Evolutionary conservation across 768 basidiomycete genomes (phyloP), one percentile per base, ranked within the genome.

Genomic region (Chalciporus piperatus): DNA sequence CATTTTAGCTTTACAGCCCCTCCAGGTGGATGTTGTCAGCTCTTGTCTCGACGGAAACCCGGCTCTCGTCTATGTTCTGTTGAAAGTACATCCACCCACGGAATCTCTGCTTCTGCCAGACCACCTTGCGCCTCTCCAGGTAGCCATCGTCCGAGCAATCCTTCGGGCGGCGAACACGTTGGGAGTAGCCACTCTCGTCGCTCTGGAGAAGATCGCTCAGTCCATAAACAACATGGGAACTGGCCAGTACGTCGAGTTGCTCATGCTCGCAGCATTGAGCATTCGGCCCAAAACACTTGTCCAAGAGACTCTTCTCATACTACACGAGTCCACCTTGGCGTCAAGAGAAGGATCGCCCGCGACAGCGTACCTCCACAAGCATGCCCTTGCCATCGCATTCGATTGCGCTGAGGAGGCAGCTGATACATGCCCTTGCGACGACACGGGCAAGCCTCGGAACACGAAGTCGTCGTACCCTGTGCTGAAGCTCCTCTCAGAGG

Each of bases 321-420:
- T 87, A 11, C 75, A 83, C 54, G 84, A 83, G 33, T 70, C 70
- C 27, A 74, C 77, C 2, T 49, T 54, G 2, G 50, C 28, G 4
- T 54, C 56, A 53, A 48, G 60, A 60, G 51, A 49, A 66, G 42
- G 41, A 48, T 55, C 65, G 4, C 50, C 63, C 4, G 59, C 64
- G 13, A 62, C 60, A 1, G 60, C 63, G n/a, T 82, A 86, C 58
- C 76, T 74, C 1, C 78, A 79, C 56, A 80, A 79, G 46, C 76
- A 82, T 30, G 77, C 79, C 0, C 71, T 85, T 1, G 78, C 76
- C 6, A 72, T 86, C 25, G 76, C 76, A 1, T 84, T 83, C 50
- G 84, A 86, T 52, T 74, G 81, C 12, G 82, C 81, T 2, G 83
- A 87, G 56, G 85, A 86, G 58, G 85, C 84, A 6, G 77, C 77